Conservation (phyloP, 768 basidiomycete species). For the Naganishia vaughanmartiniae region DNA sequence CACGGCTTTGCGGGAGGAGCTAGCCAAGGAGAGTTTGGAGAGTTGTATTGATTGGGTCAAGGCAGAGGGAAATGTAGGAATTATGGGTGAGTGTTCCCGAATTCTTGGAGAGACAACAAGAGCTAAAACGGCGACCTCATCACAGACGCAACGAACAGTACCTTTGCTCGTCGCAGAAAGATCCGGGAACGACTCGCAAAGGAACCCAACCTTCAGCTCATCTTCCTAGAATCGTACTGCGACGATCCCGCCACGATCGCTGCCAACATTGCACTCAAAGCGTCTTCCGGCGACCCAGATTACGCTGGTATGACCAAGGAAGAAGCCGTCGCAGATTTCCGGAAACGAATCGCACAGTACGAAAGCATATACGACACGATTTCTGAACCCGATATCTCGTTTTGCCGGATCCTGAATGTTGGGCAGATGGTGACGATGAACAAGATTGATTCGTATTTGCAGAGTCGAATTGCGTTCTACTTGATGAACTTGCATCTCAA, state of each 20-base stretch:
- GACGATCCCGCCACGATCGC: constrained; percentile 92
- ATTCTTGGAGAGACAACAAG: neutral
- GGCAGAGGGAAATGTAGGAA: constrained; percentile 89
- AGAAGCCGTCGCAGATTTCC: constrained; percentile 83
- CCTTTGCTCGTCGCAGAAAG: constrained; percentile 60
- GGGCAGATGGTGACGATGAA: constrained; percentile 79
- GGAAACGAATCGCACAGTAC: constrained; percentile 85
- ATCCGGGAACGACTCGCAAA: constrained; percentile 77
- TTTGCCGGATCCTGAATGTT: constrained; percentile 87
- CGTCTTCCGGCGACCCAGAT: constrained; percentile 93
- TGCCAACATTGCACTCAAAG: constrained; percentile 92
- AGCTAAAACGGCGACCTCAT: neutral
- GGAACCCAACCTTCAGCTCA: constrained; percentile 80
- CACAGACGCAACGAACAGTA: constrained; percentile 90
- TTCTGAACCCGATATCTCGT: constrained; percentile 82
- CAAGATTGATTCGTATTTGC: constrained; percentile 87
- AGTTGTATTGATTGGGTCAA: constrained; percentile 94
- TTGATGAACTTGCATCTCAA: constrained; percentile 98
- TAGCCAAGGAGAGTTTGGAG: constrained; percentile 88
- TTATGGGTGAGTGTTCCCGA: constrained; percentile 67
- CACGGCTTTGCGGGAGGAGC: constrained; percentile 69
- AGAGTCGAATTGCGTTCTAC: constrained; percentile 96
- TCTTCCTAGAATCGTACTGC: constrained; percentile 94
- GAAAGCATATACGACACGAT: constrained; percentile 95
- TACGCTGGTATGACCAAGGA: constrained; percentile 85